Evolutionary conservation across 441 rosid species (phyloP).

Genomic region (Raphanus hybrid): DNA sequence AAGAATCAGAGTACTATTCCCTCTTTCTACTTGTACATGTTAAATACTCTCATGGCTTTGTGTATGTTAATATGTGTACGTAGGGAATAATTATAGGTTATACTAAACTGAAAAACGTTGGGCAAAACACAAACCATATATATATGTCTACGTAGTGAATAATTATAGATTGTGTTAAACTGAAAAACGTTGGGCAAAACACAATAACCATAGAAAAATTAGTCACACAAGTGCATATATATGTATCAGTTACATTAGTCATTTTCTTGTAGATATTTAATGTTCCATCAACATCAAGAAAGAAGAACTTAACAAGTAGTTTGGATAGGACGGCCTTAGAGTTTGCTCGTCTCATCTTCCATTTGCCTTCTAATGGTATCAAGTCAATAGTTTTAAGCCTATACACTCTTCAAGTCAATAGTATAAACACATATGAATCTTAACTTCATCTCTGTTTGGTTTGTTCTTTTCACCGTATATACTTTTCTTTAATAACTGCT

Average conservation of each 20-base stretch:
- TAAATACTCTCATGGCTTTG: background rate
- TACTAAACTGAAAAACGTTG: background rate
- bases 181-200: background rate
- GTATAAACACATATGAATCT: slow-evolving; percentile 24
- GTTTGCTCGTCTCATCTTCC: slow-evolving; percentile 38
- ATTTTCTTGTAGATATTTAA: slow-evolving; percentile 13
- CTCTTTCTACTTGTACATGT: background rate
- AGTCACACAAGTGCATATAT: background rate
- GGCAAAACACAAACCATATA: no score
- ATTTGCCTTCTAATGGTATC: slow-evolving; percentile 23
- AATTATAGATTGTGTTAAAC: no score
- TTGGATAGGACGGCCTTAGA: slow-evolving; percentile 39
- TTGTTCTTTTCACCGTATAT: background rate
- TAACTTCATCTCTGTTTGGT: background rate
- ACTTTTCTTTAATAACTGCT: background rate
- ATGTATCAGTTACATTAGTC: slow-evolving; percentile 14
- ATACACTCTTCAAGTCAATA: slow-evolving; percentile 6
- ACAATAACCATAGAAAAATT: slow-evolving; percentile 1
- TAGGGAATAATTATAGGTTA: background rate
- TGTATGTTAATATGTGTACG: background rate
- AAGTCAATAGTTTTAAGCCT: slow-evolving; percentile 12
- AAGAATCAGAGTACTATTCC: background rate
- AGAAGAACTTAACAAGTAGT: slow-evolving; percentile 27
- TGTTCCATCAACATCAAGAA: slow-evolving; percentile 15
- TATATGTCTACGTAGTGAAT: no score